Evolutionary conservation across 1,284 basidiomycete genomes (phyloP), one percentile per base, ranked within the genome.

Genomic region (Boletellus deceptivus): DNA sequence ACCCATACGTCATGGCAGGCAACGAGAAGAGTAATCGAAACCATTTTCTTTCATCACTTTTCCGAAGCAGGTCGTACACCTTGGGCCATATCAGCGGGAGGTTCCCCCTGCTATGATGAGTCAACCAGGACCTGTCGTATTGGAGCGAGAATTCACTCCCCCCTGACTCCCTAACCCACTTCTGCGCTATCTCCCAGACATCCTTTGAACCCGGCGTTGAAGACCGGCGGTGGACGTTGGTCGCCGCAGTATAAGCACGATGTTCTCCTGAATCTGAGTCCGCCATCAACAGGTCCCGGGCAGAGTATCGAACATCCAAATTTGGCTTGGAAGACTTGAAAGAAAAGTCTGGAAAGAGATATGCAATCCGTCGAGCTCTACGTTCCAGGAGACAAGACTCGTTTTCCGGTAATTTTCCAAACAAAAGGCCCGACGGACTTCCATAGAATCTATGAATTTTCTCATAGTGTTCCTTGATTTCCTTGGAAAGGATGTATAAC

Each of bases 1-100:
- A 60, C 10, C 49, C 49, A 52, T 70, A 74, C 24, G 54, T 61
- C 52, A 70, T 56, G 2, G 63, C 59, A 18, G 68, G 55, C 4
- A 70, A 59, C n/a, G 63, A 63, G 50, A 71, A 72, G 16, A 59
- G 50, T n/a, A 73, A 27, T 10, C 56, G 50, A 20, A 59, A 66
- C 33, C 49, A 58, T 25, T 56, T 45, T 42, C 24, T 17, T 36
- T 55, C 52, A 2, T 25, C n/a, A 4, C 39, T n/a, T 18, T 33
- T 10, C 17, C 64, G 67, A 34, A 66, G 67, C 36, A 58, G 47
- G 33, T 69, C 53, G 36, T 72, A 74, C 1, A 69, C 46, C 8
- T 55, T 52, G n/a, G 73, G 52, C 59, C 67, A 74, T 47, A 51
- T 56, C 36, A 40, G 18, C 24, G 48, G 47, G 46, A 58, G 20